Base-by-base conservation (phyloP, 2,329 filamentous ascomycete genomes). In the Kalaharituber pfeilii region DNA sequence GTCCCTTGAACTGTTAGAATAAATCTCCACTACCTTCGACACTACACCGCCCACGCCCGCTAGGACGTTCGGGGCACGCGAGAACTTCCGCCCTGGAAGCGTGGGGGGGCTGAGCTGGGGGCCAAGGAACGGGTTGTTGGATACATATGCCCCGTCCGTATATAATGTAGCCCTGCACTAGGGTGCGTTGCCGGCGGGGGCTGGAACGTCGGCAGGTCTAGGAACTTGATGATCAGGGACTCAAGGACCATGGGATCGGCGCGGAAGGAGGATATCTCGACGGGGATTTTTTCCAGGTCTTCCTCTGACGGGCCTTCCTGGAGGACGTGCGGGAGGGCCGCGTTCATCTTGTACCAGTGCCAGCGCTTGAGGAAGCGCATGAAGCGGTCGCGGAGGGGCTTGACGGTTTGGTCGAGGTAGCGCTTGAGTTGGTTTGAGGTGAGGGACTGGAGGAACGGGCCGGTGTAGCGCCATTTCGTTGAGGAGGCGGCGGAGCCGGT, bases 91-190 rank as follows among this genome's bases (percentile, higher is more conserved):
- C 1, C 58, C 59, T 7, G 33, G 51, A 9, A 61, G 49, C 1
- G 53, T 4, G 9, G 54, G 53, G 7, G 45, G 25, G 3, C 18
- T 33, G 6, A 36, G 45, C 2, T 49, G 51, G 0, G 58, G 61
- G 9, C 62, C 62, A 7, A 52, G 29, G 5, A 56, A 44, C 1
- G 62, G 59, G 20, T 63, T 56, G 30, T 64, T 61, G 45, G 59
- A 36, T 1, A 59, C 26, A 20, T 59, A 54, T 1, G 62, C 60
- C 5, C 39, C 15, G 61, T 62, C 25, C 62, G 57, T 13, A 53
- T 60, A 49, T 64, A 64, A 49, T 64, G 57, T 13, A 64, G 54
- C 2, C 62, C 62, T 2, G 54, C 62, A 1, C 60, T 62, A 8
- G 62, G 62, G 39, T 64, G 62, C 4, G 61, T 57, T 15, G 52